A percentile compares a stretch with the other conserved stretches of the same genome.
Conservation (phyloP, 768 basidiomycete genomes). For the Hygrophorus russula region DNA sequence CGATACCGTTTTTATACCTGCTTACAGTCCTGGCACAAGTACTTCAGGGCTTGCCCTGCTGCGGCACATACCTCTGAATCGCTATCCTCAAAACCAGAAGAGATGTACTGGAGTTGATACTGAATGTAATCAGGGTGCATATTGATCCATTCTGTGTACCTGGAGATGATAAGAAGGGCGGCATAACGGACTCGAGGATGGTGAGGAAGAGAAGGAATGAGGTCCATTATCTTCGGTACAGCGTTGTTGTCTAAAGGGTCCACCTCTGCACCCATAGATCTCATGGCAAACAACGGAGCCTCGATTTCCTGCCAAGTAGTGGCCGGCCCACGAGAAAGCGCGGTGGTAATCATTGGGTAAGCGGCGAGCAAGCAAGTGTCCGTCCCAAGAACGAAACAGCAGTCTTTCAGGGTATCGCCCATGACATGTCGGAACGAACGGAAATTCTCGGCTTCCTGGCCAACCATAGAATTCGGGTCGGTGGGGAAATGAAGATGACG, state of each 20-base stretch:
- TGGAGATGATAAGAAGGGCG: slow-evolving; percentile 85
- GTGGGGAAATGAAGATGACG: slow-evolving; percentile 84
- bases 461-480: slow-evolving; percentile 50
- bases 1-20: slow-evolving; percentile 32
- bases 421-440: slow-evolving; percentile 93
- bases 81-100: slow-evolving; percentile 76
- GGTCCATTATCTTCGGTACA: slow-evolving; percentile 94
- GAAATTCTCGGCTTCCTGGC: slow-evolving; percentile 90
- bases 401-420: slow-evolving; percentile 98
- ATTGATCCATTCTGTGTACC: slow-evolving; percentile 96
- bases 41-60: slow-evolving; percentile 92
- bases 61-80: slow-evolving; percentile 84
- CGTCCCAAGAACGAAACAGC: slow-evolving; percentile 86
- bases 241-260: slow-evolving; percentile 72
- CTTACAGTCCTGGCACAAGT: slow-evolving; percentile 94
- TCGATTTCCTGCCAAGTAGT: slow-evolving; percentile 93
- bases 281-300: slow-evolving; percentile 93
- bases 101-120: slow-evolving; percentile 83
- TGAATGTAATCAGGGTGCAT: slow-evolving; percentile 79
- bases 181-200: slow-evolving; percentile 94
- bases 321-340: slow-evolving; percentile 49
- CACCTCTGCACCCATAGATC: slow-evolving; percentile 95
- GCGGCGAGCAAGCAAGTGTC: slow-evolving; percentile 73
- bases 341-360: slow-evolving; percentile 68
- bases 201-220: slow-evolving; percentile 78